Evolutionary conservation across 768 basidiomycete species (phyloP), one percentile per base, ranked within the genome.

Genomic region (Postia placenta): DNA sequence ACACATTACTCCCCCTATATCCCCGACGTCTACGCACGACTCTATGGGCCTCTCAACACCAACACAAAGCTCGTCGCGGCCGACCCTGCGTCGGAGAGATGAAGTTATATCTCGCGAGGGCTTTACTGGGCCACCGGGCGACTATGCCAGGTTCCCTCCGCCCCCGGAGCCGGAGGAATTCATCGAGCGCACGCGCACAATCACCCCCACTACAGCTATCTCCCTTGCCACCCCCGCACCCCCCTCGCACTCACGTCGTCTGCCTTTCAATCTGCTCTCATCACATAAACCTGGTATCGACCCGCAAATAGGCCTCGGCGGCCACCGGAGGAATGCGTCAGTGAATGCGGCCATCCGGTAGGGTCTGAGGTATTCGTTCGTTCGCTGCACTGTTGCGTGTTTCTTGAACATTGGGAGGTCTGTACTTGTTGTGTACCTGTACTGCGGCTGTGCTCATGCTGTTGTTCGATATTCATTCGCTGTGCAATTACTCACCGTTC

Each of bases 71-170:
- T 53, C 56, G n/a, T 63, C 48, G 69, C 68, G 59, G 61, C 52
- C 49, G 15, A 27, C 27, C 3, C 12, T 51, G 11, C 30, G 30
- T n/a, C 40, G 47, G 38, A 40, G 46, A 12, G 58, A 55, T 53
- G 69, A 56, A 58, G 65, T 56, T 56, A 50, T 68, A 22, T 73
- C 74, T 56, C 80, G 79, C 24, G 77, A 76, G 60, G 69, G 65
- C 42, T 83, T 73, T 54, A 70, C 69, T n/a, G 86, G 85, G 3
- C 84, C 85, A 28, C 73, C 85, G 42, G 76, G 75, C 47, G 81
- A 83, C 53, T 87, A 82, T 66, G 81, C 86, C 14, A 74, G 74
- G 50, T 85, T 87, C 54, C 85, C 83, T 20, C 86, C 85, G 60
- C 47, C 57, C 60, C 42, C 62, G 60, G 36, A 77, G 78, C 1